Evolutionary conservation across 768 basidiomycete genomes (phyloP).

Genomic region (Phanerochaete carnosa): DNA sequence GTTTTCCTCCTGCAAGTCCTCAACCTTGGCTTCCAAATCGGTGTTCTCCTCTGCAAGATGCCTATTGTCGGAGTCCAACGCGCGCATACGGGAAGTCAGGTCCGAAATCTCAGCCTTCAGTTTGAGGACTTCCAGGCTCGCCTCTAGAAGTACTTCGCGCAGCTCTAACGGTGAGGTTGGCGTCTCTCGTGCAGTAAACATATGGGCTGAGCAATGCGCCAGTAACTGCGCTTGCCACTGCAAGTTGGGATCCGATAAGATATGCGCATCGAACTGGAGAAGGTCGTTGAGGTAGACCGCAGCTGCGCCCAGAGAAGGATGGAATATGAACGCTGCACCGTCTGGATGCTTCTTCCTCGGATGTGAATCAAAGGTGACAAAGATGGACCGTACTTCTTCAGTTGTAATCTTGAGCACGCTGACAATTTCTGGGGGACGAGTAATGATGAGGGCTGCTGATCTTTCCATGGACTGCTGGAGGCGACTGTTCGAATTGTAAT

Average conservation of each 20-base stretch:
- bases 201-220: conserved; percentile 55
- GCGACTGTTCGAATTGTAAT: neutral
- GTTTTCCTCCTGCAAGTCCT: conserved; percentile 10
- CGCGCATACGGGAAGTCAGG: conserved; percentile 29
- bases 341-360: conserved; percentile 50
- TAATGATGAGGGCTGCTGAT: conserved; percentile 41
- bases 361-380: conserved; percentile 67
- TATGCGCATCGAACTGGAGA: conserved; percentile 44
- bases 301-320: conserved; percentile 39
- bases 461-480: conserved; percentile 16
- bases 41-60: conserved; percentile 1
- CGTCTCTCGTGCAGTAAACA: conserved; percentile 38
- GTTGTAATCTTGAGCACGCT: conserved; percentile 41
- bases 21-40: conserved; percentile 1
- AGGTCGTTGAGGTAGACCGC: conserved; percentile 44
- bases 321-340: conserved; percentile 59
- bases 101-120: conserved; percentile 16
- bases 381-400: conserved; percentile 29
- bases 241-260: conserved; percentile 40
- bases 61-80: conserved; percentile 19
- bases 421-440: conserved; percentile 70
- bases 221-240: conserved; percentile 69
- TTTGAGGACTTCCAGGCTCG: conserved; percentile 42
- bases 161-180: conserved; percentile 19
- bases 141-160: conserved; percentile 39